phyloP scores from a whole-genome alignment of 2,329 filamentous ascomycete species.

The Fonsecaea pugnacius region DNA sequence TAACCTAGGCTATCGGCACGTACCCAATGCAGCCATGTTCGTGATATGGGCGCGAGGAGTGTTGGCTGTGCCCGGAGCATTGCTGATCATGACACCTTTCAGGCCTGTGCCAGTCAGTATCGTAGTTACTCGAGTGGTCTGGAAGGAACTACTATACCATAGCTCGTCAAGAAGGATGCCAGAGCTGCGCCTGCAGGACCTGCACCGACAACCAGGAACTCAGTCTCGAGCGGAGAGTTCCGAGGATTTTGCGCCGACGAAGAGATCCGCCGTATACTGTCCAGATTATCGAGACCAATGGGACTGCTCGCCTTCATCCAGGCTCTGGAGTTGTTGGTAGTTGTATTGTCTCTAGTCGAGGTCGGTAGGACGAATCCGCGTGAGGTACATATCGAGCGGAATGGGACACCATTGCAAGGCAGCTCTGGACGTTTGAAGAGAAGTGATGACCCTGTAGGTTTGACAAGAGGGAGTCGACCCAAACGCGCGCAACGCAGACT shows the following conservation, averaged over 20 bases:
- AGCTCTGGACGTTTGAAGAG: neutral
- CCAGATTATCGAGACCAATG: no score
- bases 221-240: slow-evolving; percentile 1
- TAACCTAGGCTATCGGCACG: neutral
- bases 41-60: slow-evolving; percentile 38
- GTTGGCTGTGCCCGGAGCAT: slow-evolving; percentile 33
- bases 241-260: neutral
- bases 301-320: neutral
- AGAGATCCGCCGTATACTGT: neutral
- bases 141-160: slow-evolving; percentile 15
- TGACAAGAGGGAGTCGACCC: neutral
- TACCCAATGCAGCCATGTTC: slow-evolving; percentile 35
- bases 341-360: neutral
- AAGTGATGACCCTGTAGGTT: neutral
- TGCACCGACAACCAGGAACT: slow-evolving; percentile 46
- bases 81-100: slow-evolving; percentile 36
- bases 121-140: slow-evolving; percentile 28
- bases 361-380: neutral
- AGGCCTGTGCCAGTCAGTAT: neutral
- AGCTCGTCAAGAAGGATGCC: slow-evolving; percentile 26
- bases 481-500: slow-evolving; percentile 6
- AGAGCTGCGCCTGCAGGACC: slow-evolving; percentile 59
- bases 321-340: neutral
- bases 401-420: neutral
- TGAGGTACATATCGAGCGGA: neutral